Evolutionary conservation across 2,329 filamentous ascomycete species (phyloP).

Genomic region (Fusarium concolor): DNA sequence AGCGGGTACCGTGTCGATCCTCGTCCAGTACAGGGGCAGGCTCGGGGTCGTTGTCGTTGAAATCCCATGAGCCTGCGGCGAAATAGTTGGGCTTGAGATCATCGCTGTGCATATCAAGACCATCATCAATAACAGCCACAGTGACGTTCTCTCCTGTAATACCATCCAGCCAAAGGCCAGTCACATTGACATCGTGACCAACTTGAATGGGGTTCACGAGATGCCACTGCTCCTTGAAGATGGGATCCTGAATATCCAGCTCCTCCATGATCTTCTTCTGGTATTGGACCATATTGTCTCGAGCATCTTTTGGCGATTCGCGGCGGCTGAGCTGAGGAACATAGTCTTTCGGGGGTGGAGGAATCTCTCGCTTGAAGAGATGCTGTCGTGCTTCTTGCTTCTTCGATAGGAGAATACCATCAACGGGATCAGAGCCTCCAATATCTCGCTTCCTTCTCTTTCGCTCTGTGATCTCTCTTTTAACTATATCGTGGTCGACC

Average conservation of each 20-base stretch:
- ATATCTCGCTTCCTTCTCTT: constrained; percentile 71
- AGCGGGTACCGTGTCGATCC: constrained; percentile 91
- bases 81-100: constrained; percentile 96
- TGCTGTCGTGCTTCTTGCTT: constrained; percentile 72
- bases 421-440: constrained; percentile 69
- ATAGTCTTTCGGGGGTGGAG: constrained; percentile 51
- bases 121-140: constrained; percentile 95
- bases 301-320: constrained; percentile 12
- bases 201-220: constrained; percentile 83
- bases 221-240: constrained; percentile 96
- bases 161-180: constrained; percentile 88
- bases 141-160: constrained; percentile 90
- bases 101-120: constrained; percentile 93
- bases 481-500: constrained; percentile 69
- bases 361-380: constrained; percentile 64
- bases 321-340: constrained; percentile 18
- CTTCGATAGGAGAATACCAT: constrained; percentile 80
- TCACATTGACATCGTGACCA: constrained; percentile 97
- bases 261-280: constrained; percentile 71
- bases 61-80: constrained; percentile 91
- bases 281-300: constrained; percentile 62
- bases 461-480: constrained; percentile 63
- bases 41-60: constrained; percentile 85
- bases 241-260: constrained; percentile 87
- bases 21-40: constrained; percentile 86